These are phyloP conservation scores for Bruguiera sexangula DNA, from an alignment of 345 rosid genomes.

Conservation along the genomic window DNA sequence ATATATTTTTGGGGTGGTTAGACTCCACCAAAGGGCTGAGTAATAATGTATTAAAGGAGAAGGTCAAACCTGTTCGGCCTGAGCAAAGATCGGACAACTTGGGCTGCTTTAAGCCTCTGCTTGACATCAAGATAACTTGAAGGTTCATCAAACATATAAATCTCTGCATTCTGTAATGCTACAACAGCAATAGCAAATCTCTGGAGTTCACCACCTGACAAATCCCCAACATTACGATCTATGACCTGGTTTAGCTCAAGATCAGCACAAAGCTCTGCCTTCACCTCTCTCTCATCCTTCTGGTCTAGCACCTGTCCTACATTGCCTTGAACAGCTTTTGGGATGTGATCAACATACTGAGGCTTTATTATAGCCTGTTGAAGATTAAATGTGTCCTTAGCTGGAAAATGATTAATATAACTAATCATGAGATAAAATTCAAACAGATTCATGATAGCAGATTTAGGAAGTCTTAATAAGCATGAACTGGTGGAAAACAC, in stretches of 20 bases:
- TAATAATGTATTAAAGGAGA: constrained; percentile 1
- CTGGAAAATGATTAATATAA: neutral
- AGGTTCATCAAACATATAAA: constrained; percentile 99
- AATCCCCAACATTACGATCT: constrained; percentile 83
- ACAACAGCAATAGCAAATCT: constrained; percentile 97
- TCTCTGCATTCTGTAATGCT: constrained; percentile 95
- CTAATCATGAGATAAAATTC: neutral
- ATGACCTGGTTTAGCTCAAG: constrained; percentile 92
- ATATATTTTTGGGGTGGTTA: neutral
- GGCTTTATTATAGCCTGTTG: constrained; percentile 91
- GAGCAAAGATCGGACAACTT: constrained; percentile 82
- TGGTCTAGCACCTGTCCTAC: constrained; percentile 94
- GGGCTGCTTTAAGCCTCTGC: constrained; percentile 98
- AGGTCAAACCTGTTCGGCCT: constrained; percentile 72
- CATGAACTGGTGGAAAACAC: neutral
- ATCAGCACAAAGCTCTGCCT: constrained; percentile 68
- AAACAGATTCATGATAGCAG: neutral
- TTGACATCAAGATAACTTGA: constrained; percentile 99
- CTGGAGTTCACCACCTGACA: constrained; percentile 99
- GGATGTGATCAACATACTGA: constrained; percentile 98
- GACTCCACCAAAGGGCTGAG: neutral
- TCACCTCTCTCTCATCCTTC: constrained; percentile 78
- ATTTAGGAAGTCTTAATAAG: neutral
- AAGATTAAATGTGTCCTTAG: constrained; percentile 11
- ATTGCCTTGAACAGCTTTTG: constrained; percentile 90